A percentile compares a stretch with the other conserved stretches of the same genome.
Evolutionary conservation across 2,329 filamentous ascomycete species (phyloP).

Genomic region (Onygenales sp.): DNA sequence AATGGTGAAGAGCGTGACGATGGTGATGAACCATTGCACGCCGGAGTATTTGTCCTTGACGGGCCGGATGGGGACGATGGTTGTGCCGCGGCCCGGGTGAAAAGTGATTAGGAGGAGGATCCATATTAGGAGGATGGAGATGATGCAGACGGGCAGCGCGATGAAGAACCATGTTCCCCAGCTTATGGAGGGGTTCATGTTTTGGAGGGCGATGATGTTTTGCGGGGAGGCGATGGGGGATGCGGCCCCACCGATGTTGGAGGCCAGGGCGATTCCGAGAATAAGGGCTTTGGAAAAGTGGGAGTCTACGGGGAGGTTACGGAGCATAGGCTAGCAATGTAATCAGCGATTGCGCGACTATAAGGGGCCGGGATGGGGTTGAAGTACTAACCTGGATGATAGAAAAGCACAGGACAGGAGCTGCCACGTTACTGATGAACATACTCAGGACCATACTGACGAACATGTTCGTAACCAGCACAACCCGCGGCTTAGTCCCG

Average conservation of each 20-base stretch:
- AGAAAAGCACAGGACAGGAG: constrained; percentile 91
- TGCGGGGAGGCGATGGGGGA: constrained; percentile 96
- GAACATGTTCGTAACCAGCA: constrained; percentile 96
- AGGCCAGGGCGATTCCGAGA: constrained; percentile 86
- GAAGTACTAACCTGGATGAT: constrained; percentile 68
- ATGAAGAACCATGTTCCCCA: constrained; percentile 99
- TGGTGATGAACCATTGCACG: constrained; percentile 84
- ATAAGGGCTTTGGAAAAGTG: constrained; percentile 92
- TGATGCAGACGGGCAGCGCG: constrained; percentile 80
- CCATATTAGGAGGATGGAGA: constrained; percentile 87
- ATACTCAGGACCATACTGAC: constrained; percentile 96
- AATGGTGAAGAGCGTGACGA: constrained; percentile 77
- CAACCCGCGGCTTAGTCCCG: constrained; percentile 77
- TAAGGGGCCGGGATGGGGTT: neutral
- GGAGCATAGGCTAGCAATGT: constrained; percentile 64
- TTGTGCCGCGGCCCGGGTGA: constrained; percentile 72
- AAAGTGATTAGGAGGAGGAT: constrained; percentile 74
- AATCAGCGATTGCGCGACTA: neutral
- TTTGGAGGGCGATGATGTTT: constrained; percentile 91
- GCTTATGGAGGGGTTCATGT: constrained; percentile 84
- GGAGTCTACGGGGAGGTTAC: constrained; percentile 82
- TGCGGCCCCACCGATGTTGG: constrained; percentile 92
- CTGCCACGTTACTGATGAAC: constrained; percentile 98
- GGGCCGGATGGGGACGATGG: constrained; percentile 81
- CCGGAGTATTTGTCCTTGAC: constrained; percentile 82